Percentiles rank a stretch among this genome's conserved stretches.
Conservation (phyloP, 2,329 filamentous ascomycete species). For the Cladosporium colombiae region DNA sequence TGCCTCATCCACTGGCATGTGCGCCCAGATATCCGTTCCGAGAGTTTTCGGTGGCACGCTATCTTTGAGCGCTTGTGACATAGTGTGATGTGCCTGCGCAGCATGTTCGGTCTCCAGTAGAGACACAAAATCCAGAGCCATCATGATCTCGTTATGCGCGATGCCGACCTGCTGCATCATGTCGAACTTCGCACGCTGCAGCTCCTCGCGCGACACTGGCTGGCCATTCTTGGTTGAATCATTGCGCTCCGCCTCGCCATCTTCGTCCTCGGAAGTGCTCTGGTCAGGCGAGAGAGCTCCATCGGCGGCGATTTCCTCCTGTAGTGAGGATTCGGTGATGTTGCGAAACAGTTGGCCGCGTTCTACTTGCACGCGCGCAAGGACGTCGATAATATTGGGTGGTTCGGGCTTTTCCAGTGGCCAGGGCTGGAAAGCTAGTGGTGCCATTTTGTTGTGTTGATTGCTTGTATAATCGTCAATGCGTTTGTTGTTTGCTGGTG, state of each 20-base stretch:
- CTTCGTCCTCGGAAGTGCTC: constrained; percentile 51
- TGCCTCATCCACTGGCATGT: constrained; percentile 58
- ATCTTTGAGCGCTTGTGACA: constrained; percentile 70
- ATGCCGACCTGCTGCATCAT: constrained; percentile 42
- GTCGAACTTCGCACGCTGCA: constrained; percentile 42
- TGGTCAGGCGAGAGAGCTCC: constrained; percentile 44
- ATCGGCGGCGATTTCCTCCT: constrained; percentile 63
- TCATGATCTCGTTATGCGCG: constrained; percentile 61
- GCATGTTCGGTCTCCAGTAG: constrained; percentile 71
- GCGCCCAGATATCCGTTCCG: constrained; percentile 63
- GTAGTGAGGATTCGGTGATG: constrained; percentile 72
- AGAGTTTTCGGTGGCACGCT: constrained; percentile 73
- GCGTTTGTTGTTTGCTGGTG: not conserved
- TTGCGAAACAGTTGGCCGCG: constrained; percentile 75
- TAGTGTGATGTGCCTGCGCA: constrained; percentile 65
- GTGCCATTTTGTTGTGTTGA: constrained; percentile 23
- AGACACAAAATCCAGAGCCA: constrained; percentile 80
- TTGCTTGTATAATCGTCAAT: not conserved
- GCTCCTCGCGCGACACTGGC: constrained; percentile 38
- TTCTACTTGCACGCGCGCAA: constrained; percentile 75
- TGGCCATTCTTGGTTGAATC: constrained; percentile 22
- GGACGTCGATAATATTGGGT: constrained; percentile 70
- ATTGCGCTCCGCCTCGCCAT: constrained; percentile 35
- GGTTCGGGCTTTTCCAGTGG: constrained; percentile 57
- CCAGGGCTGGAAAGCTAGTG: constrained; percentile 65